Percentiles rank a stretch among this genome's conserved stretches.
Evolutionary conservation across 1,139 yeast species (phyloP).

Genomic region (Blastobotrys malaysiensis): DNA sequence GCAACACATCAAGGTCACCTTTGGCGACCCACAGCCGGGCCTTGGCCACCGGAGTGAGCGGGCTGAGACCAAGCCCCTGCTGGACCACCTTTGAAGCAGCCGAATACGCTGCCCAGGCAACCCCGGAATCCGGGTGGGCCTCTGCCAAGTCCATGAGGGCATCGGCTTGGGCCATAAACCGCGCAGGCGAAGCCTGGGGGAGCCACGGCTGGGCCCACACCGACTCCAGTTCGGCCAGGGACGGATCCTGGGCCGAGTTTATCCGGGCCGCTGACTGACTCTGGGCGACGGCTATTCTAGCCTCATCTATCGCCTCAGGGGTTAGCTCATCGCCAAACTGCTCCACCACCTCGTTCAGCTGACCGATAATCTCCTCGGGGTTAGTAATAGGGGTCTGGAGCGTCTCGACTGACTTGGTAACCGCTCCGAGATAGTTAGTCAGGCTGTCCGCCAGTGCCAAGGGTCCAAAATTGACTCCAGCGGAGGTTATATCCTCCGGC

Average conservation of each 20-base stretch:
- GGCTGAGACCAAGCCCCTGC: constrained; percentile 4
- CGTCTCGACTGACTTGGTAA: not conserved
- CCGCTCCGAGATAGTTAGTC: not conserved
- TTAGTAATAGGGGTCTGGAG: not conserved
- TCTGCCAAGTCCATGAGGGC: constrained; percentile 22
- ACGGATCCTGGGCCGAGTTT: constrained; percentile 1
- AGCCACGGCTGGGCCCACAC: constrained; percentile 16
- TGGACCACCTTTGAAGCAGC: constrained; percentile 13
- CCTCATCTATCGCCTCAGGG: constrained; percentile 11
- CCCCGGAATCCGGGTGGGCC: not conserved
- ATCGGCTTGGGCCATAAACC: constrained; percentile 25
- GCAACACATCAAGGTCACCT: constrained; percentile 27
- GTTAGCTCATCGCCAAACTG: not conserved
- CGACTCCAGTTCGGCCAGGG: constrained; percentile 3
- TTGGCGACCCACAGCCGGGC: constrained; percentile 19
- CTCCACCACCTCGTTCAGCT: constrained; percentile 3
- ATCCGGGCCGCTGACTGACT: constrained; percentile 7
- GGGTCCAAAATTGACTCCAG: not conserved
- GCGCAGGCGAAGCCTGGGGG: constrained; percentile 18
- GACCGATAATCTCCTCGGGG: not conserved
- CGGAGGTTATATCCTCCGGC: not conserved
- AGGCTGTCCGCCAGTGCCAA: not conserved
- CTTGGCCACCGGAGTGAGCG: constrained; percentile 4
- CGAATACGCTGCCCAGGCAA: constrained; percentile 13
- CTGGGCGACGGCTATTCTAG: constrained; percentile 19